Base-by-base conservation (phyloP, 441 rosid genomes). In the Iberis amara region DNA sequence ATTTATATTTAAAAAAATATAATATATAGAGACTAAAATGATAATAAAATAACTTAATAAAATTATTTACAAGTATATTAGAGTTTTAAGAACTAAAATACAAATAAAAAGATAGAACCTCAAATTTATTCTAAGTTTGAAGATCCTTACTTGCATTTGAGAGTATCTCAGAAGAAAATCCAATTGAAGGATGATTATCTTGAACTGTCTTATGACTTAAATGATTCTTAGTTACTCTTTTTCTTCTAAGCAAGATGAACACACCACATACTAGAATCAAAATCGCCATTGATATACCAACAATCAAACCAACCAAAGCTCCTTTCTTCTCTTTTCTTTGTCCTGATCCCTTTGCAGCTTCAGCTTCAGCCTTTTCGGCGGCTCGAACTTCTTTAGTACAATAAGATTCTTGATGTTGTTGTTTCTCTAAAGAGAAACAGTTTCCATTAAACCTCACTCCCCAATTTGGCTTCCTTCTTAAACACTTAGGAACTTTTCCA, bases 401-500 rank as follows among this genome's bases (percentile, higher is more conserved):
- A 40, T 73, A 77, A 45, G 89, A 77, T 68, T 68, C 52, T 4
- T 66, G 61, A 48, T 70, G 80, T 75, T 86, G 96, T 39, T 72
- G 61, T 57, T 56, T 55, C 41, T 43, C 65, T 11, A 67, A 28
- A 21, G 88, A 80, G 13, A 87, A 70, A 69, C 94, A 87, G 64
- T 87, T 87, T 15, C 86, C 85, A 38, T 61, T 72, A 15, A 69
- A 53, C 47, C 62, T 74, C 15, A 80, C 75, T 2, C 36, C 45
- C 54, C 52, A 49, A 41, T 45, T 48, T 33, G 51, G 52, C 53
- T 61, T 68, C 38, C 38, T 51, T 39, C 68, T 75, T 69, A 87
- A 57, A 61, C 89, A 81, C 54, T 37, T 11, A 62, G 96, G 92
- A 41, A 86, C 40, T 44, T 66, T 68, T 18, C 92, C 92, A 4